A percentile compares a stretch with the other conserved stretches of the same genome.
Evolutionary conservation across 164 flowering plant species (phyloP).

Genomic region (Vitis cinerea): DNA sequence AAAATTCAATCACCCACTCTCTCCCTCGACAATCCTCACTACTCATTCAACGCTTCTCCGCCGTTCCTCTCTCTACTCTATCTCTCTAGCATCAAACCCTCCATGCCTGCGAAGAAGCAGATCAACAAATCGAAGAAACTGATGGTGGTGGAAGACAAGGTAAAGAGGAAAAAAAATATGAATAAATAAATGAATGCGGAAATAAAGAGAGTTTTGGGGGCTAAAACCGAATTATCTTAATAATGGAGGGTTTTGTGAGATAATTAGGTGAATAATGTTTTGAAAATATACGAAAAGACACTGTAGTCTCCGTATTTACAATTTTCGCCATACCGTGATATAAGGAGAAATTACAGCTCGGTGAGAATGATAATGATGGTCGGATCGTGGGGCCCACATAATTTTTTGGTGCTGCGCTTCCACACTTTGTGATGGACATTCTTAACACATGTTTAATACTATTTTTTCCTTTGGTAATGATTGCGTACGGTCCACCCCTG

Average conservation of each 20-base stretch:
- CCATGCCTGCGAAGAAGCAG: conserved; percentile 20
- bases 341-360: conserved; percentile 1
- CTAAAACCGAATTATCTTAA: not conserved
- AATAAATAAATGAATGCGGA: not conserved
- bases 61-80: conserved; percentile 1
- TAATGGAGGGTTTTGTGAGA: too few species aligned
- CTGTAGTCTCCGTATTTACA: too few species aligned
- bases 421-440: conserved; percentile 27
- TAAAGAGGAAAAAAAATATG: conserved; percentile 18
- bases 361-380: conserved; percentile 23
- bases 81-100: conserved; percentile 25
- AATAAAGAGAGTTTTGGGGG: conserved; percentile 1
- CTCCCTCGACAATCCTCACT: not conserved
- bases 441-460: conserved; percentile 26
- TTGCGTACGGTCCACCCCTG: not conserved
- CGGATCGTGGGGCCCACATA: conserved; percentile 26
- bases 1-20: not conserved
- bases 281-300: not conserved
- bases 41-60: not conserved
- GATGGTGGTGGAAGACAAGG: conserved; percentile 32
- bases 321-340: not conserved
- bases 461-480: not conserved
- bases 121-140: conserved; percentile 52
- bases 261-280: too few species aligned
- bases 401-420: conserved; percentile 18